Conservation (phyloP, 345 rosid genomes). For the Arabidopsis suecica region DNA sequence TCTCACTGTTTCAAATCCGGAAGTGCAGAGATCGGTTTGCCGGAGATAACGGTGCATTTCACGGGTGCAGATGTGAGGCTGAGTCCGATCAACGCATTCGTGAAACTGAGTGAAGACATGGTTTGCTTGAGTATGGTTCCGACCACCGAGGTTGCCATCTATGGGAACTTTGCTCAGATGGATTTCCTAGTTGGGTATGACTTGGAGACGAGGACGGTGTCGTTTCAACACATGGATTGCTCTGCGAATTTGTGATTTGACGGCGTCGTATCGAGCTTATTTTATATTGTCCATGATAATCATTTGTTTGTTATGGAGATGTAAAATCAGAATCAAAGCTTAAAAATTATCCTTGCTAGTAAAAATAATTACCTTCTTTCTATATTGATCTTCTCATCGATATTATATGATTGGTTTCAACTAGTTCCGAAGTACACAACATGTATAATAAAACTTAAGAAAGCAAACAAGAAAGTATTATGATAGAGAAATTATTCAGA, state of each 20-base stretch:
- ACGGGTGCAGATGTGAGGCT: conserved; percentile 51
- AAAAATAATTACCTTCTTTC: not conserved
- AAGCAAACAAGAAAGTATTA: not conserved
- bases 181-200: conserved; percentile 67
- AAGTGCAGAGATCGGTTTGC: conserved; percentile 33
- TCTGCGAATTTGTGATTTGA: conserved; percentile 24
- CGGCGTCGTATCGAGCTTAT: not conserved
- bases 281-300: not conserved
- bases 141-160: conserved; percentile 38
- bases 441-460: not conserved
- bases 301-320: not conserved
- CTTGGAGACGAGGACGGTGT: conserved; percentile 38
- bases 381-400: not conserved
- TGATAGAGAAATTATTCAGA: conserved; percentile 12
- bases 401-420: not conserved
- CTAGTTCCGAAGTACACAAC: not conserved
- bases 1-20: conserved; percentile 49
- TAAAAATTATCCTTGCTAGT: not conserved
- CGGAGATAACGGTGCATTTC: conserved; percentile 52
- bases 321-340: not conserved
- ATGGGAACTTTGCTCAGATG: conserved; percentile 59
- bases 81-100: conserved; percentile 46
- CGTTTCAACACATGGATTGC: conserved; percentile 60
- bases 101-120: conserved; percentile 43
- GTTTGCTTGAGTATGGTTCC: conserved; percentile 54